Evolutionary conservation across 148 eudicot species (phyloP).

Genomic region (Hydrangea macrophylla): DNA sequence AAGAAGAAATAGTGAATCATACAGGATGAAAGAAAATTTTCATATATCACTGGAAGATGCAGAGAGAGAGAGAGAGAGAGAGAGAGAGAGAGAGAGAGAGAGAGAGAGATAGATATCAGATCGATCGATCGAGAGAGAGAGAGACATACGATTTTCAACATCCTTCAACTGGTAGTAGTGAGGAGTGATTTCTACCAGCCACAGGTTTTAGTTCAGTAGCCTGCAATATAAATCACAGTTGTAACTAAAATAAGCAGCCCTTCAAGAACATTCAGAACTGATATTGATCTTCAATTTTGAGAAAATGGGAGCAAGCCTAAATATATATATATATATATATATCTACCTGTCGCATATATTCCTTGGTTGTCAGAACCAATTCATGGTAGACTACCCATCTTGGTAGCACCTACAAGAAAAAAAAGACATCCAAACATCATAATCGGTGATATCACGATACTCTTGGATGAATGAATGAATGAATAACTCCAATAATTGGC

Average conservation of each 20-base stretch:
- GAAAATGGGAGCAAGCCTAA: neutral
- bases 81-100: neutral
- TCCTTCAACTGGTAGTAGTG: constrained; percentile 86
- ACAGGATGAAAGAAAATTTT: neutral
- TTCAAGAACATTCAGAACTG: neutral
- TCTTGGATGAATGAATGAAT: no score
- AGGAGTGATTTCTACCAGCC: constrained; percentile 94
- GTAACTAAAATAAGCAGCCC: neutral
- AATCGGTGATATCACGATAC: neutral
- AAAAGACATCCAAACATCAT: constrained; percentile 12
- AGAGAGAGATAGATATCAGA: constrained; percentile 20
- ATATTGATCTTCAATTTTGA: neutral
- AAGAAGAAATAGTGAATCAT: neutral
- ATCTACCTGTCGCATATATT: constrained; percentile 92
- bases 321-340: neutral
- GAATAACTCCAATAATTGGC: no score
- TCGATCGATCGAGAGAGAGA: no score
- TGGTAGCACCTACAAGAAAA: constrained; percentile 40
- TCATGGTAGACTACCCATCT: constrained; percentile 92
- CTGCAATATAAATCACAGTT: constrained; percentile 34
- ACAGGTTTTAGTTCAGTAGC: constrained; percentile 84
- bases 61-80: no score
- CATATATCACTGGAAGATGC: neutral
- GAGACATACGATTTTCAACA: constrained; percentile 74
- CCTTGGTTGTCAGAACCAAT: constrained; percentile 79